Conservation (phyloP, 176 grass and related monocot genomes). For the Poa pratensis region DNA sequence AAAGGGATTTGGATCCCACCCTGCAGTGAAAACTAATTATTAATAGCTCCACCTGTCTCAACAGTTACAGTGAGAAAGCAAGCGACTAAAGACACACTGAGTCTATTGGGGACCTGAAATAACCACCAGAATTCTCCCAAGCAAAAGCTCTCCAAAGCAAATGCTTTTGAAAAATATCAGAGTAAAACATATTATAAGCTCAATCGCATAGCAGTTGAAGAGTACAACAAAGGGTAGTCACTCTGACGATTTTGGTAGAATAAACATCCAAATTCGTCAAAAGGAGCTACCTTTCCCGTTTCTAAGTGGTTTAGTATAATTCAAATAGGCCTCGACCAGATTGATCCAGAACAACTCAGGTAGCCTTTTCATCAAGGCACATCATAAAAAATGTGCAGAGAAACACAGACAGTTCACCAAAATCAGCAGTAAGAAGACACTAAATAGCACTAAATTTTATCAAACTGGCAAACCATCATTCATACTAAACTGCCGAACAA, state of each 20-base stretch:
- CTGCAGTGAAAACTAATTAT: background rate
- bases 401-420: background rate
- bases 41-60: constrained; percentile 4
- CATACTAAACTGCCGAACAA: background rate
- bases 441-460: background rate
- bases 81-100: background rate
- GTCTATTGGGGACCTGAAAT: background rate
- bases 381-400: constrained; percentile 3
- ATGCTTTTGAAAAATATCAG: background rate
- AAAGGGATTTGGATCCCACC: background rate
- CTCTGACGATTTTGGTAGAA: background rate
- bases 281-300: background rate
- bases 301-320: background rate
- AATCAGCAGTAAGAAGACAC: constrained; percentile 19
- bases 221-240: background rate
- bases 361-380: background rate
- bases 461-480: background rate
- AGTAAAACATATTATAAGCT: constrained; percentile 14
- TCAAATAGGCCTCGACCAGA: background rate
- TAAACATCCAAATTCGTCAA: background rate
- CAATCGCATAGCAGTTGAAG: constrained; percentile 1
- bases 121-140: background rate
- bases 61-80: background rate
- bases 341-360: background rate
- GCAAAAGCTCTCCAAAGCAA: background rate